phyloP scores from a whole-genome alignment of 2,329 filamentous ascomycete species.

The Colletotrichum tanaceti region DNA sequence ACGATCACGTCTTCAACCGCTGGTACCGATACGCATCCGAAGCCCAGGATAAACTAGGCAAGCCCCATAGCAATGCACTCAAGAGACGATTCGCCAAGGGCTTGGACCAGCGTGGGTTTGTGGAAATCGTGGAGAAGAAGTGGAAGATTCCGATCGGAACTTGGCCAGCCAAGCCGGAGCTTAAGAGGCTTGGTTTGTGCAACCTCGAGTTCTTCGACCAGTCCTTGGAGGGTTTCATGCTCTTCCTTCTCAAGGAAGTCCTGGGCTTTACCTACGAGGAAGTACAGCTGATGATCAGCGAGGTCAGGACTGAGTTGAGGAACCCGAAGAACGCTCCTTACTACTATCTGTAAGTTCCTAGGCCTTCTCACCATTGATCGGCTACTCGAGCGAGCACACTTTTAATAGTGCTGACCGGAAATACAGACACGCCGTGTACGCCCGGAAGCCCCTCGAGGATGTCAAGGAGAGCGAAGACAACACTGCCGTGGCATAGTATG shows the following conservation, averaged over 20 bases:
- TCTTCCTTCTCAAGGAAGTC: conserved; percentile 46
- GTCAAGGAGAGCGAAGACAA: background rate
- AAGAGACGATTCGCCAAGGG: conserved; percentile 38
- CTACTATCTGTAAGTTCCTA: background rate
- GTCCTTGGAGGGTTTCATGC: conserved; percentile 47
- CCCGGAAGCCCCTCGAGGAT: background rate
- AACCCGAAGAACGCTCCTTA: conserved; percentile 12
- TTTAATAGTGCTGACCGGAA: too few relatives aligned
- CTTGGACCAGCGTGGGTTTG: conserved; percentile 45
- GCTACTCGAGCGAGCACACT: too few relatives aligned
- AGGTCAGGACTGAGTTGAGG: conserved; percentile 39
- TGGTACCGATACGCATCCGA: conserved; percentile 47
- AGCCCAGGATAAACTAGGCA: conserved; percentile 47
- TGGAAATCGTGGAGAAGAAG: conserved; percentile 37
- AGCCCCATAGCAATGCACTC: conserved; percentile 45
- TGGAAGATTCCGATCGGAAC: conserved; percentile 38
- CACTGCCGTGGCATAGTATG: too few relatives aligned
- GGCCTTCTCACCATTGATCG: too few relatives aligned
- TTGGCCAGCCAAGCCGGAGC: conserved; percentile 29
- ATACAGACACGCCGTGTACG: background rate
- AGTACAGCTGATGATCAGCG: conserved; percentile 39
- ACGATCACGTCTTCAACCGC: conserved; percentile 27
- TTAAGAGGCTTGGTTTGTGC: conserved; percentile 39
- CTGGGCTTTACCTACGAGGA: conserved; percentile 47
- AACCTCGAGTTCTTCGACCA: conserved; percentile 44